Base-by-base conservation (phyloP, 73 alveolate genomes). In the Halteria grandinella region DNA sequence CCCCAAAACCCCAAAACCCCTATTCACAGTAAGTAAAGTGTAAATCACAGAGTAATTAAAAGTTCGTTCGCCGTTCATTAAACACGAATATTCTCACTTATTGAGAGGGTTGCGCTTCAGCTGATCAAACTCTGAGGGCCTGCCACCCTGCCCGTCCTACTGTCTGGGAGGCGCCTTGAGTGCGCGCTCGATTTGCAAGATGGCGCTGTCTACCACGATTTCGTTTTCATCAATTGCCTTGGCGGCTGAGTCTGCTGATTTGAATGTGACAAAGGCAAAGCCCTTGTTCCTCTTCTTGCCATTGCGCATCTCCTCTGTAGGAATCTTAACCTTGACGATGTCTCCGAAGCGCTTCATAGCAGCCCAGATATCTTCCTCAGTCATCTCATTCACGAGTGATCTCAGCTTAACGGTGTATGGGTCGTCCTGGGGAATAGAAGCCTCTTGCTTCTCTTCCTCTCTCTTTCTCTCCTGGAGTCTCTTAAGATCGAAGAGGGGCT, bases 361-460 rank as follows among this genome's bases (percentile, higher is more conserved):
- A 0, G 27, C 33, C 12, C 28, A 10, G 34, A 70, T n/a, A 29
- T 70, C 83, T 4, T 70, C 71, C 45, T 70, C 70, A 29, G 72
- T 29, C 47, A 70, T 70, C 4, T 70, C 83, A n/a, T 37, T 49
- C 11, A 71, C 36, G 27, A 70, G 51, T 18, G 47, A 48, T 5
- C 72, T 11, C 57, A 70, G 17, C 36, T 70, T 70, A 31, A 70
- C 83, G 21, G 83, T 48, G 59, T 50, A 70, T 1, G 71, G 83
- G 59, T 70, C 83, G 17, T 66, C 80, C 36, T 66, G 39, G 2
- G 80, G 80, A 44, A 66, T 45, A 12, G 27, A 8, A 8, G 7
- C 6, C 17, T 48, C 57, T 10, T n/a, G 11, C 11, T 49, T 32
- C 8, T 70, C 83, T 21, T 70, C 72, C 34, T 70, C 72, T 10